Conservation (phyloP, 1,139 yeast species). For the Yamadazyma diddensiae region DNA sequence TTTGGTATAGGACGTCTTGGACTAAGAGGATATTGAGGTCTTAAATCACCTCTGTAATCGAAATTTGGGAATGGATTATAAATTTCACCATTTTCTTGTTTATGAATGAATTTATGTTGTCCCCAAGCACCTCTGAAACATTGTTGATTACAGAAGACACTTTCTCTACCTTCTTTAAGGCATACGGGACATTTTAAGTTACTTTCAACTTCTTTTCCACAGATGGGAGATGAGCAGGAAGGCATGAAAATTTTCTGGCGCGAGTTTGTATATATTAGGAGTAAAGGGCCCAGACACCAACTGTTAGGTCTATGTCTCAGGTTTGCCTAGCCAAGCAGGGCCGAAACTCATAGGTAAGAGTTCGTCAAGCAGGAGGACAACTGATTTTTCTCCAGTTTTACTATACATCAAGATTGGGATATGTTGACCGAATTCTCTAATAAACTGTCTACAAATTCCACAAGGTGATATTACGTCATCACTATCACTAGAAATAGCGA, state of each 20-base stretch:
- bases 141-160: conserved; percentile 75
- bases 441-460: conserved; percentile 89
- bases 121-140: conserved; percentile 82
- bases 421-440: conserved; percentile 65
- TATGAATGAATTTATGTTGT: conserved; percentile 50
- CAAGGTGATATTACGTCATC: conserved; percentile 74
- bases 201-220: conserved; percentile 79
- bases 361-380: conserved; percentile 40
- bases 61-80: conserved; percentile 87
- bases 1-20: conserved; percentile 71
- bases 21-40: conserved; percentile 80
- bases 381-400: conserved; percentile 46
- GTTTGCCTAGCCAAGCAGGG: conserved; percentile 34
- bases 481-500: conserved; percentile 72
- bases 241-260: conserved; percentile 13
- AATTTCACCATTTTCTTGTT: conserved; percentile 43
- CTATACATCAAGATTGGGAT: conserved; percentile 64
- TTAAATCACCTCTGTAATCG: conserved; percentile 67
- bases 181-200: conserved; percentile 89
- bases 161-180: conserved; percentile 61
- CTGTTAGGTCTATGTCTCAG: background rate
- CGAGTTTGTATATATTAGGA: background rate
- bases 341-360: conserved; percentile 85
- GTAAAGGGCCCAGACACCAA: background rate
- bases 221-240: conserved; percentile 69